Conservation (phyloP, 768 basidiomycete species). For the Hygrocybe punicea region DNA sequence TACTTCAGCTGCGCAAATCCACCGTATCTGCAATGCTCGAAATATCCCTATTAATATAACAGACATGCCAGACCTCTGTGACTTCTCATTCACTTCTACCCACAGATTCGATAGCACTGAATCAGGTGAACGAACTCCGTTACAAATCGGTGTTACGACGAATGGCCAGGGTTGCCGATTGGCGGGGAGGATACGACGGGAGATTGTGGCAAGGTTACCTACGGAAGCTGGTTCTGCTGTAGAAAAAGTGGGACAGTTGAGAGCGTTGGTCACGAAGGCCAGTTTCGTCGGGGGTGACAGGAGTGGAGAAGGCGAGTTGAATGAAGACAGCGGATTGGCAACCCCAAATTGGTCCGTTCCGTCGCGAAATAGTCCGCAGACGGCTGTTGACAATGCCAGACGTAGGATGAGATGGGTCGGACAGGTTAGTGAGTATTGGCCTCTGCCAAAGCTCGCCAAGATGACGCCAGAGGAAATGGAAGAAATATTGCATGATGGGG, state of each 20-base stretch:
- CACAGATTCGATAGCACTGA: slow-evolving; percentile 69
- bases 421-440: slow-evolving; percentile 97
- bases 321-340: slow-evolving; percentile 50
- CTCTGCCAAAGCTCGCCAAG: slow-evolving; percentile 67
- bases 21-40: slow-evolving; percentile 49
- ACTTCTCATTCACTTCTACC: slow-evolving; percentile 82
- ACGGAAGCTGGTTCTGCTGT: slow-evolving; percentile 73
- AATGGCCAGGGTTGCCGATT: slow-evolving; percentile 91
- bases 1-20: slow-evolving; percentile 57
- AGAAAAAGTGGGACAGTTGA: slow-evolving; percentile 64
- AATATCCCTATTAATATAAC: slow-evolving; percentile 82
- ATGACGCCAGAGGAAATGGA: slow-evolving; percentile 69
- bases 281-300: slow-evolving; percentile 18
- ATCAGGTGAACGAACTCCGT: slow-evolving; percentile 44
- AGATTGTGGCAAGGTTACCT: slow-evolving; percentile 74
- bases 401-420: slow-evolving; percentile 90
- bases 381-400: slow-evolving; percentile 43
- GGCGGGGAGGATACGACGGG: slow-evolving; percentile 72
- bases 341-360: slow-evolving; percentile 74
- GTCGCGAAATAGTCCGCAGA: slow-evolving; percentile 41
- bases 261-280: slow-evolving; percentile 48
- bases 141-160: slow-evolving; percentile 83
- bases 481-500: slow-evolving; percentile 49
- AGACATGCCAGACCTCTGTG: slow-evolving; percentile 81
- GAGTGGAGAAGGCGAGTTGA: slow-evolving; percentile 40